phyloP scores from a whole-genome alignment of 73 alveolate genomes.

The Tetrahymena malaccensis region DNA sequence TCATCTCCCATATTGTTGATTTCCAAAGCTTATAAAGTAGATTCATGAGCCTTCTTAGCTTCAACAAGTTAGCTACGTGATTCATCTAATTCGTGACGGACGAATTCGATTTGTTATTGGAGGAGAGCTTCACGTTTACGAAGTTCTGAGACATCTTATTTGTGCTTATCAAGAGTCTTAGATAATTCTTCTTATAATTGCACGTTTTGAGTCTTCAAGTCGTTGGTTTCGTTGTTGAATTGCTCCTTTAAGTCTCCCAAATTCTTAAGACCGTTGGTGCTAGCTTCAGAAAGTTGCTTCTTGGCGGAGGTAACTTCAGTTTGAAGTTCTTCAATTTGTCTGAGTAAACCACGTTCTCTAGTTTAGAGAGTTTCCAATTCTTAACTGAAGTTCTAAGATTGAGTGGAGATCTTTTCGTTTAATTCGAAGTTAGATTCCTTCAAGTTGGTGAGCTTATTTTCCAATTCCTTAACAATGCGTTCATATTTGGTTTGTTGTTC shows the following conservation, averaged over 20 bases:
- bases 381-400: conserved; percentile 5
- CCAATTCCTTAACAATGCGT: neutral
- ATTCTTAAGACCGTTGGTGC: conserved; percentile 11
- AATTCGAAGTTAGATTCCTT: conserved; percentile 11
- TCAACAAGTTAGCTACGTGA: conserved; percentile 22
- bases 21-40: conserved; percentile 35
- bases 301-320: neutral
- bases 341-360: neutral
- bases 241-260: neutral
- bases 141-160: neutral
- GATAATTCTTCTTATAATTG: neutral
- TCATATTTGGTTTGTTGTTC: conserved; percentile 24
- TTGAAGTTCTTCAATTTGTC: neutral
- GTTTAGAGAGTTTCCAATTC: neutral
- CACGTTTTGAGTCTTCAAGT: conserved; percentile 1
- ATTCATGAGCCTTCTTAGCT: conserved; percentile 38
- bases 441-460: conserved; percentile 7
- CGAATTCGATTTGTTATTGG: conserved; percentile 27
- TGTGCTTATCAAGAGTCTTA: conserved; percentile 15
- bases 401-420: conserved; percentile 10
- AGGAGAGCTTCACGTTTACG: conserved; percentile 30
- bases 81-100: conserved; percentile 27
- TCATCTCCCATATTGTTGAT: conserved; percentile 8
- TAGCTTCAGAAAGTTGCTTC: conserved; percentile 5
- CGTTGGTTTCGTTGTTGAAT: conserved; percentile 12